Base-by-base conservation (phyloP, 2,329 filamentous ascomycete genomes). In the Massarina eburnea region DNA sequence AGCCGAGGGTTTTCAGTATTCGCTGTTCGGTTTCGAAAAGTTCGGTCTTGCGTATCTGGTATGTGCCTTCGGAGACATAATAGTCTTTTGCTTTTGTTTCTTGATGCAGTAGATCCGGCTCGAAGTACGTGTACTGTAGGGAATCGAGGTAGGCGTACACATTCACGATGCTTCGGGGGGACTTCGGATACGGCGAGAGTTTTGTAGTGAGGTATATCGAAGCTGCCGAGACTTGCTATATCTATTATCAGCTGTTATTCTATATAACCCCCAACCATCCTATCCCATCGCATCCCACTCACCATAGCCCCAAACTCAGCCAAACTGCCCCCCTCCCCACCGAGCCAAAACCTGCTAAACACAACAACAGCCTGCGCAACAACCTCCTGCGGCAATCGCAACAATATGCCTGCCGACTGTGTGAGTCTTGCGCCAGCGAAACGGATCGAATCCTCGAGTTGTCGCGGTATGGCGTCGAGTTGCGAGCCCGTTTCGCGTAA, bases 291-390 rank as follows among this genome's bases (percentile, higher is more conserved):
- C 19, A 39, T 14, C 22, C 10, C 26, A 74, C 79, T 45, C 83
- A 87, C 59, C 84, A 84, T 68, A 76, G 74, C 51, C 71, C 72
- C 74, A 80, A 80, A 69, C 21, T 76, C 70, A 0, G 70, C 62
- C 15, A 78, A 55, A 55, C 76, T 78, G 5, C 74, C 75, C 24
- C 75, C 75, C 43, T 77, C 62, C 72, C 77, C 44, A 70, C 81
- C 64, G 74, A 90, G 74, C 86, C 88, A 95, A 72, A 90, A 94
- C 12, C 92, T 82, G 41, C 86, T 85, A 26, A 95, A 82, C 0
- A 94, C 72, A 32, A 96, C 83, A 62, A 91, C 89, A 3, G 91
- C 89, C 62, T 91, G 88, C 4, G 91, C 88, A 30, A 94, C 89
- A 30, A 89, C 83, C 57, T 91, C 89, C 66, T 96, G 91, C 6